Base-by-base conservation (phyloP, 306 rosid genomes). In the Astragalus glycyphyllos region DNA sequence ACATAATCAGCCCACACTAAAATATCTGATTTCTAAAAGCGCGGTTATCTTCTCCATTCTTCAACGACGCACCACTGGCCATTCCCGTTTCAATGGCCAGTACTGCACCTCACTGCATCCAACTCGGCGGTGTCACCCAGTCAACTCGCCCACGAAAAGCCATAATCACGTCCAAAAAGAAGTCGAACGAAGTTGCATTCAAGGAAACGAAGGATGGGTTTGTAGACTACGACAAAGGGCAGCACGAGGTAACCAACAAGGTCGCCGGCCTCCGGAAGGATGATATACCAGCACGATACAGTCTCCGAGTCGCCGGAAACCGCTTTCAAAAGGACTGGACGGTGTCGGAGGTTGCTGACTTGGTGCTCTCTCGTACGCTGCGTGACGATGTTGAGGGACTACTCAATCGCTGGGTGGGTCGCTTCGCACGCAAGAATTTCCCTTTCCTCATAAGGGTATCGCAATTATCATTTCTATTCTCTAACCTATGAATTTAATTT, bases 251-350 rank as follows among this genome's bases (percentile, higher is more conserved):
- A 77, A 81, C 84, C 61, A 69, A 82, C 23, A 84, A 34, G 11
- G 44, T 88, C 58, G 7, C 72, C 47, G 96, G 98, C 42, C 78
- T 93, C 82, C 79, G 90, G 41, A 86, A 84, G 63, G 76, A 77
- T 4, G 85, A 88, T 62, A 87, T 90, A 68, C 89, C 96, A 4
- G 68, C 70, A 32, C 88, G 67, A 14, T 83, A 88, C 71, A 92
- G 84, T 29, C 34, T 88, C 72, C 86, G 90, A 4, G 92, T 93
- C 38, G 64, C 85, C 69, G 82, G 83, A 2, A 88, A 91, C 49
- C 89, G 89, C 2, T 93, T 88, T 68, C 96, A 93, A 86, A 90
- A 54, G 84, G 97, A 90, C 61, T 88, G 96, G 98, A 65, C 96
- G 23, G 82, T 93, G 29, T 84, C 96, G 15, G 96, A 88, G 88